Conservation (phyloP, 2,329 filamentous ascomycete species). For the Scortechinia acanthostroma region DNA sequence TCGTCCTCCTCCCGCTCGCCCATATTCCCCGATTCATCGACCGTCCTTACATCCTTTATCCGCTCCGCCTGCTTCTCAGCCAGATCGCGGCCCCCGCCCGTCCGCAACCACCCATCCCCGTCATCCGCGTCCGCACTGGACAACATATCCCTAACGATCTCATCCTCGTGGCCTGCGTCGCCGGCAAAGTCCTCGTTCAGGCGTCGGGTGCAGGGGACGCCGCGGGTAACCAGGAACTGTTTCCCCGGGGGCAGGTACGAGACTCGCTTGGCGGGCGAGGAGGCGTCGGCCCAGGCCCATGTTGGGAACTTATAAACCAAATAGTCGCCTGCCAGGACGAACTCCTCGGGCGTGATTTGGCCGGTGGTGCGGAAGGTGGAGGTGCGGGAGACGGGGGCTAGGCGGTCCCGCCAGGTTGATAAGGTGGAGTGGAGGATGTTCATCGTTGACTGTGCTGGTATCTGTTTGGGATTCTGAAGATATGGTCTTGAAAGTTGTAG, state of each 20-base stretch:
- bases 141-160: conserved; percentile 64
- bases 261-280: conserved; percentile 71
- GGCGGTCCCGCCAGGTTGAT: conserved; percentile 83
- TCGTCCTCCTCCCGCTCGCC: conserved; percentile 63
- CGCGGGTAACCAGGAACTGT: conserved; percentile 90
- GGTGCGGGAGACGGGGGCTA: conserved; percentile 79
- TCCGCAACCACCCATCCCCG: conserved; percentile 79
- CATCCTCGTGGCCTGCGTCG: conserved; percentile 65
- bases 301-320: conserved; percentile 98
- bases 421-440: conserved; percentile 88
- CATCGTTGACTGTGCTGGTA: conserved; percentile 40
- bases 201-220: conserved; percentile 85
- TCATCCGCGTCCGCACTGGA: conserved; percentile 9
- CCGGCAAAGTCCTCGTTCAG: conserved; percentile 66
- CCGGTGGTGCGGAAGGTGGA: conserved; percentile 91
- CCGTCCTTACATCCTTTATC: conserved; percentile 74
- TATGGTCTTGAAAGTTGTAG: too few relatives aligned
- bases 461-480: not conserved
- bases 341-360: conserved; percentile 95
- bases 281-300: conserved; percentile 91
- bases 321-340: conserved; percentile 90
- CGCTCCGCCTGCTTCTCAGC: conserved; percentile 53
- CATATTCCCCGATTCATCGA: conserved; percentile 82
- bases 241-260: conserved; percentile 79
- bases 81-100: conserved; percentile 70